These are phyloP conservation scores for Tirmania nivea DNA, from an alignment of 495 filamentous ascomycete species.

Conservation along the genomic window DNA sequence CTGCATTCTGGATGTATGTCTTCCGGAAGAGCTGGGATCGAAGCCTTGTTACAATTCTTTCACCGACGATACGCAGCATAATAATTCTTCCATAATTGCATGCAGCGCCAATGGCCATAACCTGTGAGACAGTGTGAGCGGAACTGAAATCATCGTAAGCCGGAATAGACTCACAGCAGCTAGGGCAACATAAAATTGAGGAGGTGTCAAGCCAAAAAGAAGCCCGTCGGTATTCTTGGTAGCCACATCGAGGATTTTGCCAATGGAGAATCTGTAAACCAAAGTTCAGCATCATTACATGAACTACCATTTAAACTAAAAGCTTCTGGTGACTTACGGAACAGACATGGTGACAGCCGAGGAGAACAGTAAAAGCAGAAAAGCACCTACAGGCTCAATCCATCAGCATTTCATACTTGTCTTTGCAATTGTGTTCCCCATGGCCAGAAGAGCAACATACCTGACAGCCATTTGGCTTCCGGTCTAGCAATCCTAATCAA, in stretches of 20 bases:
- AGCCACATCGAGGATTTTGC: slow-evolving; percentile 78
- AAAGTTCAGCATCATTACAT: slow-evolving; percentile 4
- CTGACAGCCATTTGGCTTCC: slow-evolving; percentile 52
- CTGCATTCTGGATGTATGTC: slow-evolving; percentile 85
- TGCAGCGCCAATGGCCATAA: slow-evolving; percentile 50
- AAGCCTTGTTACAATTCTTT: slow-evolving; percentile 75
- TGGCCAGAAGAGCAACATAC: slow-evolving; percentile 4
- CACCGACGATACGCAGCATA: slow-evolving; percentile 82
- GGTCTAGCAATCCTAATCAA: slow-evolving; percentile 73
- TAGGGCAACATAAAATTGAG: slow-evolving; percentile 58
- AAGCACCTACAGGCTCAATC: slow-evolving; percentile 30
- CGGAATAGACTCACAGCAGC: slow-evolving; percentile 24
- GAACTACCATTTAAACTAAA: neutral
- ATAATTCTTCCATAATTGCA: slow-evolving; percentile 92
- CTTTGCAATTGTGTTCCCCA: slow-evolving; percentile 1
- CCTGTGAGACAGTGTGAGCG: slow-evolving; percentile 4
- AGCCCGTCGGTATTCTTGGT: slow-evolving; percentile 32
- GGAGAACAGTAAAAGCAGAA: slow-evolving; percentile 64
- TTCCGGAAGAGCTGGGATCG: slow-evolving; percentile 73
- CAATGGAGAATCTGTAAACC: slow-evolving; percentile 48
- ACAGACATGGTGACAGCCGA: slow-evolving; percentile 84
- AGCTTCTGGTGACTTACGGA: slow-evolving; percentile 25
- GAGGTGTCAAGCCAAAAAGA: slow-evolving; percentile 51
- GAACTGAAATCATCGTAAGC: neutral
- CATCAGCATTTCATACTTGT: neutral